These are phyloP conservation scores for Suhomyces choctaworum DNA, from an alignment of 1,139 yeast genomes.

Conservation along the genomic window DNA sequence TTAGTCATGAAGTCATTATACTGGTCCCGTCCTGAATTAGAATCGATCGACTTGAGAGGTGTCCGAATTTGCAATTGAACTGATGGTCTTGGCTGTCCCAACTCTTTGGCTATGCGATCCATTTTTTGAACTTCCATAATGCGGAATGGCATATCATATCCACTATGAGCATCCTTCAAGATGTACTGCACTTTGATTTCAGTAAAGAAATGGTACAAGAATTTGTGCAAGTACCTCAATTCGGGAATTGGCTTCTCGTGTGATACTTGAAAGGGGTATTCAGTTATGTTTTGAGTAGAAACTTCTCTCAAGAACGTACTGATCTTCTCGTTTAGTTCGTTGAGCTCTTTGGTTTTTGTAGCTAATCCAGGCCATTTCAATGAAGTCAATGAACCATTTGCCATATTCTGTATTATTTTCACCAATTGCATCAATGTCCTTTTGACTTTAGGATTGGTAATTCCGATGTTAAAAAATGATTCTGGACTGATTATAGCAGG, in stretches of 20 bases:
- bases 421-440: slow-evolving; percentile 81
- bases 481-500: slow-evolving; percentile 95
- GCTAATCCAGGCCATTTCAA: slow-evolving; percentile 61
- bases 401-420: slow-evolving; percentile 82
- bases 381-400: slow-evolving; percentile 67
- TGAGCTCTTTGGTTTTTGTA: slow-evolving; percentile 42
- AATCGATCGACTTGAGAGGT: slow-evolving; percentile 43
- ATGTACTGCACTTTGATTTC: slow-evolving; percentile 49
- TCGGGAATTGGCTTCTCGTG: slow-evolving; percentile 42
- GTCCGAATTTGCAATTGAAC: slow-evolving; percentile 57
- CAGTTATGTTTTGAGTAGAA: slow-evolving; percentile 14
- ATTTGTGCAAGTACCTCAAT: slow-evolving; percentile 61
- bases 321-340: slow-evolving; percentile 46
- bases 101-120: slow-evolving; percentile 31
- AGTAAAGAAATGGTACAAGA: slow-evolving; percentile 61
- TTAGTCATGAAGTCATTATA: slow-evolving; percentile 75
- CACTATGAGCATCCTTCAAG: slow-evolving; percentile 23
- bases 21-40: slow-evolving; percentile 46
- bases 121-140: slow-evolving; percentile 27
- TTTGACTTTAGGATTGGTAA: slow-evolving; percentile 53
- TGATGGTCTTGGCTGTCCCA: slow-evolving; percentile 44
- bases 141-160: slow-evolving; percentile 27
- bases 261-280: slow-evolving; percentile 33
- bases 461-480: slow-evolving; percentile 51
- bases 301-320: slow-evolving; percentile 42